These are phyloP conservation scores for Blastobotrys terrestris DNA, from an alignment of 805 yeast species.

Conservation along the genomic window DNA sequence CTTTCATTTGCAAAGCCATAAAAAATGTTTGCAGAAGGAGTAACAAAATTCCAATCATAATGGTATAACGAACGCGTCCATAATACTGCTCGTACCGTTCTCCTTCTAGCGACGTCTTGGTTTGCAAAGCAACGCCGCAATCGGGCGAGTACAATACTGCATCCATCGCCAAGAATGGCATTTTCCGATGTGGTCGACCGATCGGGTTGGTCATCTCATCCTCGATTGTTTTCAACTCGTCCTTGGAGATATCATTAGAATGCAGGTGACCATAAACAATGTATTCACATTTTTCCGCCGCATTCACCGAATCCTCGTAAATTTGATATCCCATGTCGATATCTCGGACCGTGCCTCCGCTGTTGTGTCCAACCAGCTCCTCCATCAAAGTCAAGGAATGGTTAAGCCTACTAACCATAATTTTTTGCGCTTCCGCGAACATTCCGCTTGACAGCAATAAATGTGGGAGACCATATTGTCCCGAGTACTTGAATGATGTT, in stretches of 20 bases:
- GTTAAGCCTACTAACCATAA: slow-evolving; percentile 36
- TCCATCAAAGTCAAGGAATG: slow-evolving; percentile 6
- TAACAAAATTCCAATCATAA: slow-evolving; percentile 41
- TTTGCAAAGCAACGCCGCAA: slow-evolving; percentile 57
- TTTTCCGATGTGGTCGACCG: slow-evolving; percentile 64
- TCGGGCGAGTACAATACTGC: slow-evolving; percentile 82
- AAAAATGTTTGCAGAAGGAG: slow-evolving; percentile 50
- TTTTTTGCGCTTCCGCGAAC: slow-evolving; percentile 53
- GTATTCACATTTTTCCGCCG: slow-evolving; percentile 61
- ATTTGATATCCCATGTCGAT: slow-evolving; percentile 57
- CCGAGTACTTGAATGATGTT: slow-evolving; percentile 29
- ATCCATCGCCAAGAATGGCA: slow-evolving; percentile 52
- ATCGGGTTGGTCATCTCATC: slow-evolving; percentile 63
- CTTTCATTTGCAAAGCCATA: slow-evolving; percentile 62
- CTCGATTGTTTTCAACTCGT: slow-evolving; percentile 58
- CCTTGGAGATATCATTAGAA: slow-evolving; percentile 47
- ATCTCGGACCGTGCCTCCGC: slow-evolving; percentile 33
- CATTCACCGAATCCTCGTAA: slow-evolving; percentile 39
- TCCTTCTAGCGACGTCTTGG: slow-evolving; percentile 41
- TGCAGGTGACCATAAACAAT: slow-evolving; percentile 61
- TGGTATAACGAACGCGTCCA: slow-evolving; percentile 34
- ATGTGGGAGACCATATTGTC: slow-evolving; percentile 28
- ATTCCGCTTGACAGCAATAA: slow-evolving; percentile 55
- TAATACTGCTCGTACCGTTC: slow-evolving; percentile 45
- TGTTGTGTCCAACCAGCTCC: background rate